Conservation (phyloP, 2,329 filamentous ascomycete genomes). For the Mollisiaceae sp. region DNA sequence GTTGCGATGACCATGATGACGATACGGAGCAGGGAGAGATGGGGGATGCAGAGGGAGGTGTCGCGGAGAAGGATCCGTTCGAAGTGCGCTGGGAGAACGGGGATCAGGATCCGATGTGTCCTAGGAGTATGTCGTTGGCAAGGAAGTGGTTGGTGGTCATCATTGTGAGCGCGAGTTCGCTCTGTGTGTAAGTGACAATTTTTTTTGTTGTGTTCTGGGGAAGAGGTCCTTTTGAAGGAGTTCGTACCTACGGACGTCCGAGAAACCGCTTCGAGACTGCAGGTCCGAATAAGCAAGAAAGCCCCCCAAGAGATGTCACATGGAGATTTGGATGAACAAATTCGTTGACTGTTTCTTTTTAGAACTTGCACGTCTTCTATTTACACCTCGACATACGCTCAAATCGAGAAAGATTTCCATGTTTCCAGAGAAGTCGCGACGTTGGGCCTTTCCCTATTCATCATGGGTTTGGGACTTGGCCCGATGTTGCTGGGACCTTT, state of each 20-base stretch:
- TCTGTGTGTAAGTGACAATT: slow-evolving; percentile 76
- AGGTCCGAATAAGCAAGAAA: slow-evolving; percentile 5
- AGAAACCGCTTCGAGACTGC: background rate
- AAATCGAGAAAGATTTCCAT: slow-evolving; percentile 77
- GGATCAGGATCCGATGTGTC: slow-evolving; percentile 74
- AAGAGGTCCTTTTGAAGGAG: slow-evolving; percentile 5
- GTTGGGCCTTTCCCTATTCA: slow-evolving; percentile 81
- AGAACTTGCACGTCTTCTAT: slow-evolving; percentile 87
- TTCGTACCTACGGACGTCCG: slow-evolving; percentile 6
- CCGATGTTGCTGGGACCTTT: slow-evolving; percentile 61
- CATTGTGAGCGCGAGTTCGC: slow-evolving; percentile 74
- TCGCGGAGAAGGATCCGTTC: slow-evolving; percentile 53
- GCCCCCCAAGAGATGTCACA: background rate
- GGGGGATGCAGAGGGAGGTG: slow-evolving; percentile 29
- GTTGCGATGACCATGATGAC: slow-evolving; percentile 39
- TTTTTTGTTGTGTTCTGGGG: slow-evolving; percentile 7
- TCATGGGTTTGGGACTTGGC: slow-evolving; percentile 70
- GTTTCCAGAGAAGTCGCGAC: slow-evolving; percentile 75
- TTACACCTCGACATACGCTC: slow-evolving; percentile 81
- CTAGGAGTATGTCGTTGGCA: slow-evolving; percentile 67
- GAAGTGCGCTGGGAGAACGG: slow-evolving; percentile 77
- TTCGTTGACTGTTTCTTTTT: slow-evolving; percentile 5
- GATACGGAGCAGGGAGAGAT: slow-evolving; percentile 19
- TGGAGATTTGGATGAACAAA: background rate
- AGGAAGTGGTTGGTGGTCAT: slow-evolving; percentile 81